Evolutionary conservation across 805 yeast genomes (phyloP), one percentile per base, ranked within the genome.

Genomic region (Wickerhamiella slavikovae): DNA sequence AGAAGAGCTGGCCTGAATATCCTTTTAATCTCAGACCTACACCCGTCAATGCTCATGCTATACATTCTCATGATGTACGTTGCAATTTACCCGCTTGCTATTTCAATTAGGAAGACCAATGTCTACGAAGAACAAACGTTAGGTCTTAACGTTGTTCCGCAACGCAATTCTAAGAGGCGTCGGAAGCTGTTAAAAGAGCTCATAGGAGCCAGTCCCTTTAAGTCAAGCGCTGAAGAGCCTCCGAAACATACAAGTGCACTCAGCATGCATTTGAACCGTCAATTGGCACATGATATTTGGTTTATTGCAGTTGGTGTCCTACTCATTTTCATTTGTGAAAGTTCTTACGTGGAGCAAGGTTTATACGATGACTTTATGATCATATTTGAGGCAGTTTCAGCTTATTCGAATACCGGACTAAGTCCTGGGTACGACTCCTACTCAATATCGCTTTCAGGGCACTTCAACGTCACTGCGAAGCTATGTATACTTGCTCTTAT

Each of bases 21-120:
- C 22, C 66, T 83, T 16, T 69, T 74, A 46, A 52, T 89, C 22
- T 55, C 79, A 2, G 47, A 50, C 24, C 57, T 89, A 26, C 89
- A 82, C 44, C 89, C 95, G 0, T 89, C 93, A 0, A 78, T 85
- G 29, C 93, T 82, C 49, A 92, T 89, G 18, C 71, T 89, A 41
- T 89, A 89, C 49, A 64, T 80, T 71, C 64, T 89, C 35, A 85
- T 89, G 96, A 89, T 89, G 98, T 89, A 89, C 54, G 80, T 89
- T 17, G 85, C 96, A 11, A 95, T 85, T 25, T 60, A 83, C 47
- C 99, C 99, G 1, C 58, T 89, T 41, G 98, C 99, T 19, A 89
- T 89, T 38, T 79, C 94, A 22, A 82, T 89, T 37, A 70, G 99
- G 55, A 67, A 95, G 49, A 89, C 98, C 13, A 89, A 89, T 49